These are phyloP conservation scores for Verticillium nubilum DNA, from an alignment of 2,329 filamentous ascomycete species.

Conservation along the genomic window DNA sequence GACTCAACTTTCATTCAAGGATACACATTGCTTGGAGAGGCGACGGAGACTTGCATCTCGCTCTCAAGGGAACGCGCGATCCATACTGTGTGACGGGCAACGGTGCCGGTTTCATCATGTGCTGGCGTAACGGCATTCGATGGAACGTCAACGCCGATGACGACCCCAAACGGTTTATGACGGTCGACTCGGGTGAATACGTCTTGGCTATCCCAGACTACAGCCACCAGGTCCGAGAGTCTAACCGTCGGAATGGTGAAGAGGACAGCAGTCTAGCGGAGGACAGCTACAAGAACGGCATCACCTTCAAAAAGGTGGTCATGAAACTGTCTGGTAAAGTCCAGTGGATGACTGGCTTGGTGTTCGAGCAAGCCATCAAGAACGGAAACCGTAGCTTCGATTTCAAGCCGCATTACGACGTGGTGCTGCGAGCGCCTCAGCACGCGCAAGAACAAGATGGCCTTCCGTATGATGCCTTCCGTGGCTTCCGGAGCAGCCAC, in stretches of 20 bases:
- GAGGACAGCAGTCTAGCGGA: conserved; percentile 56
- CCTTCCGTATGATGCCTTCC: conserved; percentile 80
- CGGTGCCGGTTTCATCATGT: conserved; percentile 95
- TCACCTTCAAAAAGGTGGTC: conserved; percentile 94
- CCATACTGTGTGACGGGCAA: conserved; percentile 90
- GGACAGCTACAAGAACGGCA: conserved; percentile 63
- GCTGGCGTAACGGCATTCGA: conserved; percentile 90
- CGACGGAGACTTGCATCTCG: conserved; percentile 90
- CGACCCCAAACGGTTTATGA: conserved; percentile 91
- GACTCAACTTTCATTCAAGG: conserved; percentile 88
- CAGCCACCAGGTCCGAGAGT: conserved; percentile 75
- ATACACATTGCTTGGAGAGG: conserved; percentile 88
- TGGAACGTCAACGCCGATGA: conserved; percentile 81
- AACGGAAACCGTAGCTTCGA: conserved; percentile 72
- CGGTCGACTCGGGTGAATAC: conserved; percentile 90
- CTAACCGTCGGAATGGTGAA: conserved; percentile 43
- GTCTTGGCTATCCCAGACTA: conserved; percentile 93
- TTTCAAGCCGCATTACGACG: conserved; percentile 88
- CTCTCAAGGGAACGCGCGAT: conserved; percentile 86
- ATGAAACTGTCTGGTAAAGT: conserved; percentile 99
- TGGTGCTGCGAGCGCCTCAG: conserved; percentile 76
- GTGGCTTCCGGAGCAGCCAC: conserved; percentile 92
- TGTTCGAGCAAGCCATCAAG: conserved; percentile 81
- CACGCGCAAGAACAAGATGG: conserved; percentile 57
- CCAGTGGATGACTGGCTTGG: conserved; percentile 82